Conservation (phyloP, 352 stramenopile species). For the Pilasporangium apinafurcum region DNA sequence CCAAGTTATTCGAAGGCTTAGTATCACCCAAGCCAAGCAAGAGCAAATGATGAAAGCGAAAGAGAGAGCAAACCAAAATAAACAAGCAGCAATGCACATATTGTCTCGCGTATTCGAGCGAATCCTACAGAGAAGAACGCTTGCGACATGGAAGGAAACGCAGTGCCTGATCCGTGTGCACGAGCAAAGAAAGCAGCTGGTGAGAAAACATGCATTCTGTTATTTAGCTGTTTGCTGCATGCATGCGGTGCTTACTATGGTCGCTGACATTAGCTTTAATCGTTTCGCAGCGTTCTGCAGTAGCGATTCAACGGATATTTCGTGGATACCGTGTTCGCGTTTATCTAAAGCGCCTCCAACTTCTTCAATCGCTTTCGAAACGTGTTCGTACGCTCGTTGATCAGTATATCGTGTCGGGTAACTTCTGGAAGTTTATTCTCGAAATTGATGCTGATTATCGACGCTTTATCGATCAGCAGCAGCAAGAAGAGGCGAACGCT, state of each 20-base stretch:
- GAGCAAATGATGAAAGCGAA: slow-evolving; percentile 1
- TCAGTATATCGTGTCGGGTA: slow-evolving; percentile 33
- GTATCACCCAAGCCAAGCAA: background rate
- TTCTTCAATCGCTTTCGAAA: slow-evolving; percentile 24
- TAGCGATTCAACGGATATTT: slow-evolving; percentile 46
- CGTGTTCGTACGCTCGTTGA: slow-evolving; percentile 39
- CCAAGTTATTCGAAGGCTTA: slow-evolving; percentile 19
- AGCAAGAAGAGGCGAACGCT: slow-evolving; percentile 32
- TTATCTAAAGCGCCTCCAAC: slow-evolving; percentile 29
- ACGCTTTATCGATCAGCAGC: slow-evolving; percentile 33
- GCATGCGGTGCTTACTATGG: too few species aligned
- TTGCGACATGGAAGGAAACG: slow-evolving; percentile 25
- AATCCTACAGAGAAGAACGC: slow-evolving; percentile 9
- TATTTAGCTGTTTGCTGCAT: too few species aligned
- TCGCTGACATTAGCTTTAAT: too few species aligned
- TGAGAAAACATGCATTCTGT: too few species aligned
- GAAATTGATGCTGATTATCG: slow-evolving; percentile 56
- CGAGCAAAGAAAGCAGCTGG: slow-evolving; percentile 10
- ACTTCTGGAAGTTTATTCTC: slow-evolving; percentile 59
- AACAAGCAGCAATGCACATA: background rate
- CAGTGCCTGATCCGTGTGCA: slow-evolving; percentile 14
- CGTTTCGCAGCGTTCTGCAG: slow-evolving; percentile 14
- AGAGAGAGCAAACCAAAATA: background rate
- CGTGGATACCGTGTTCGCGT: slow-evolving; percentile 39
- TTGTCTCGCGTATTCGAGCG: slow-evolving; percentile 4